phyloP scores from a whole-genome alignment of 106 monocot species.

The Alisma plantagoaquatica region DNA sequence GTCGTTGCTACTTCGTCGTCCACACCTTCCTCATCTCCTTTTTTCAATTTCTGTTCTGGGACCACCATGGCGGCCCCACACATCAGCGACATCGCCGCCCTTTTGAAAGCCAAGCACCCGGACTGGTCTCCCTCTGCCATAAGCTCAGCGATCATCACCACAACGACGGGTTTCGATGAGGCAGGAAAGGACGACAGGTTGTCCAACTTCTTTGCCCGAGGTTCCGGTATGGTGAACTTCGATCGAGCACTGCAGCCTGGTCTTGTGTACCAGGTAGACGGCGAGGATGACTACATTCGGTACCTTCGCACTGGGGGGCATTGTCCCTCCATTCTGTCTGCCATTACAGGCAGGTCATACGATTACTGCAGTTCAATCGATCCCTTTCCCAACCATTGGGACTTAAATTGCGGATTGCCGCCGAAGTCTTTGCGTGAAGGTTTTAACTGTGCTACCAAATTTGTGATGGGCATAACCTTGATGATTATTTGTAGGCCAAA shows the following conservation, averaged over 20 bases:
- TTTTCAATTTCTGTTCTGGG: conserved; percentile 90
- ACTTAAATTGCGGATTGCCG: too few relatives aligned
- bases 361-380: not conserved
- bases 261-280: conserved; percentile 51
- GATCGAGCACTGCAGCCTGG: conserved; percentile 68
- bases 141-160: not conserved
- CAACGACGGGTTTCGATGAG: not conserved
- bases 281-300: conserved; percentile 47
- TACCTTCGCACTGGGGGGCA: conserved; percentile 65
- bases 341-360: not conserved
- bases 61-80: conserved; percentile 7
- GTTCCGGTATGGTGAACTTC: not conserved
- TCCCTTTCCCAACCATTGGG: too few relatives aligned
- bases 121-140: not conserved
- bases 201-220: too few relatives aligned
- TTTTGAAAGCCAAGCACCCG: conserved; percentile 9
- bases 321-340: not conserved
- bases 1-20: conserved; percentile 59
- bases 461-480: too few relatives aligned
- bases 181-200: not conserved
- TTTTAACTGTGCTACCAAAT: too few relatives aligned
- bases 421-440: too few relatives aligned
- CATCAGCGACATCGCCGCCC: conserved; percentile 22
- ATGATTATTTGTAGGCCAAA: too few relatives aligned
- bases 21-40: conserved; percentile 51